Base-by-base conservation (phyloP, 176 grass and related monocot genomes). In the Avena eriantha region DNA sequence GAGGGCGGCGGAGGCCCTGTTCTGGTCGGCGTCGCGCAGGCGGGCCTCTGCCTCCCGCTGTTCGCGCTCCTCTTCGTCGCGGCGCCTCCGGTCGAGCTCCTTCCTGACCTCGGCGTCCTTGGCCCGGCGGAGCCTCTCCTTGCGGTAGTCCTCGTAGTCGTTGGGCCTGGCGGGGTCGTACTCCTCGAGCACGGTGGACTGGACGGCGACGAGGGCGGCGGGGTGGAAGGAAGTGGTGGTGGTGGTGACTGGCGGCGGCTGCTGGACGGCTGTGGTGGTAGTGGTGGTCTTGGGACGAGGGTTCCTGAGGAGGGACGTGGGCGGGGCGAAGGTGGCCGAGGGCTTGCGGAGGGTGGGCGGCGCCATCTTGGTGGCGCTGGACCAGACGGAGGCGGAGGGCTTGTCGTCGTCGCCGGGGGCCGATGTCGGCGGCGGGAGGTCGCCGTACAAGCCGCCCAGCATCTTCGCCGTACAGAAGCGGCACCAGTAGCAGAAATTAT, bases 141-240 rank as follows among this genome's bases (percentile, higher is more conserved):
- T 94, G 80, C 80, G 92, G 60, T 96, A 96, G 41, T 96, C 92
- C 83, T 99, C 94, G 78, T 99, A 99, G 90, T 96, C 94, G 86
- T 99, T 99, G 77, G 97, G 97, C 89, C 85, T 90, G 21, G 94
- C 92, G 34, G 97, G 97, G 90, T 99, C 97, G 82, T 99, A 99
- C 87, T 99, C 97, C 69, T 98, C 97, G 10, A 91, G 78, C n/a
- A 99, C 97, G 15, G 90, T 87, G 17, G 93, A 96, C 74, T 95
- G 93, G 7, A 98, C 73, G 6, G 91, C 88, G 8, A 98, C 95
- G 67, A 99, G 89, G 36, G 94, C 88, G 4, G 92, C 88, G 2
- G 92, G 94, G 66, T 95, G 90, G 81, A 92, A 94, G 35, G 87
- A 71, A 23, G 91, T 24, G 74, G 66, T 41, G 45, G 84, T 83